phyloP scores from a whole-genome alignment of 2,329 filamentous ascomycete species.

The Exophiala oligosperma region DNA sequence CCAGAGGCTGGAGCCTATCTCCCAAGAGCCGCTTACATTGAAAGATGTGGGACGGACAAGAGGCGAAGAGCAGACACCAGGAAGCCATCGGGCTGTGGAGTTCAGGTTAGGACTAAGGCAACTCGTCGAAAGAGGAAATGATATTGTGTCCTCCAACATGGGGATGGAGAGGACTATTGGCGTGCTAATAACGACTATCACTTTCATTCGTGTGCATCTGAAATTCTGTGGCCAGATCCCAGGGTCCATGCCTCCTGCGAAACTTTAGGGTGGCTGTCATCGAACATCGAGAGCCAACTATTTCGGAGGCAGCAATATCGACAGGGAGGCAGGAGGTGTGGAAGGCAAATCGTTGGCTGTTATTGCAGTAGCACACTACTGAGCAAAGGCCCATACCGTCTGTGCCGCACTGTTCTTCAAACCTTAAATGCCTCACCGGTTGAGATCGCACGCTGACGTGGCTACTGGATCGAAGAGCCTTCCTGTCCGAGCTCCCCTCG shows the following conservation, averaged over 20 bases:
- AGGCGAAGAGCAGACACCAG: not conserved
- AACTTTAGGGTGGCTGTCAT: slow-evolving; percentile 1
- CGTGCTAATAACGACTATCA: not conserved
- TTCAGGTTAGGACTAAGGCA: slow-evolving; percentile 2
- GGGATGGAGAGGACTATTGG: not conserved
- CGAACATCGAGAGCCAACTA: slow-evolving; percentile 6
- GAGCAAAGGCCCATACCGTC: too few species aligned
- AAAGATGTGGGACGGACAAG: not conserved
- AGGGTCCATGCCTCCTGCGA: slow-evolving; percentile 3
- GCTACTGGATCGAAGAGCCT: too few species aligned
- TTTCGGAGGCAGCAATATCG: slow-evolving; percentile 1
- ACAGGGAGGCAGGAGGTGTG: not conserved
- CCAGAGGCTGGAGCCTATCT: slow-evolving; percentile 1
- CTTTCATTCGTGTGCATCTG: not conserved
- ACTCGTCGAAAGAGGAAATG: not conserved
- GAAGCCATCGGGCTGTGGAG: not conserved
- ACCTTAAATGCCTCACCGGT: too few species aligned
- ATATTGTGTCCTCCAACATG: not conserved
- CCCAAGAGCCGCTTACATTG: not conserved
- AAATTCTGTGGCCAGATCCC: not conserved
- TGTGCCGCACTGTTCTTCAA: too few species aligned
- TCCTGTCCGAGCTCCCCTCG: too few species aligned
- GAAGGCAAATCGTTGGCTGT: too few species aligned
- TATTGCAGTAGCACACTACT: too few species aligned
- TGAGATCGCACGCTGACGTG: too few species aligned